Conservation (phyloP, 2,329 filamentous ascomycete species). For the Nigrospora osmanthi region DNA sequence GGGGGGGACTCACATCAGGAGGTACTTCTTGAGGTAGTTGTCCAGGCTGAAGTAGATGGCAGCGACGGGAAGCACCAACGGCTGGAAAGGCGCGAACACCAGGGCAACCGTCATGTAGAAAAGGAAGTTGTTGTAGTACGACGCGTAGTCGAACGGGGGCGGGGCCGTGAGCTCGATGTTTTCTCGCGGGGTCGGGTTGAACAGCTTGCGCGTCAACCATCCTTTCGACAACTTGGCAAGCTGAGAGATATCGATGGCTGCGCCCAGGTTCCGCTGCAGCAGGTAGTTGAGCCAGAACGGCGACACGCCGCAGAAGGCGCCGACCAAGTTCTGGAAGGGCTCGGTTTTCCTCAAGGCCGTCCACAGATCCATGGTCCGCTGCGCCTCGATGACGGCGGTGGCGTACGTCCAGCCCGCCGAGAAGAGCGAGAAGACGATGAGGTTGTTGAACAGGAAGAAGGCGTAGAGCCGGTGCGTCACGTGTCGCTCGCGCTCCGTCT, state of each 20-base stretch:
- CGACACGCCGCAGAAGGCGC: constrained; percentile 72
- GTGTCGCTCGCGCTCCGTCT: constrained; percentile 85
- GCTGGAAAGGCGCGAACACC: constrained; percentile 81
- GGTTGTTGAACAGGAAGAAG: constrained; percentile 97
- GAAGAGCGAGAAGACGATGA: constrained; percentile 90
- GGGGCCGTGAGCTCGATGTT: constrained; percentile 90
- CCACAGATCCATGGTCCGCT: constrained; percentile 55
- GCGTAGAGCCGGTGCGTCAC: constrained; percentile 85
- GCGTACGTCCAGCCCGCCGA: constrained; percentile 75
- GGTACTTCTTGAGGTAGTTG: constrained; percentile 87
- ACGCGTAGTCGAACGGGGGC: constrained; percentile 87
- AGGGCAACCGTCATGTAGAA: constrained; percentile 89
- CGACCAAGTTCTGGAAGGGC: constrained; percentile 67
- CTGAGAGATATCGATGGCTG: constrained; percentile 86
- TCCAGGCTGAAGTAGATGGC: constrained; percentile 87
- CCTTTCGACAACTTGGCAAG: constrained; percentile 73
- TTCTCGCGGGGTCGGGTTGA: constrained; percentile 76
- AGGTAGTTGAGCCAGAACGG: constrained; percentile 94
- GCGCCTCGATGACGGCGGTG: constrained; percentile 50
- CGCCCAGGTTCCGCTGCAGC: constrained; percentile 85
- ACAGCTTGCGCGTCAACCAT: constrained; percentile 77
- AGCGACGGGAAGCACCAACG: constrained; percentile 76
- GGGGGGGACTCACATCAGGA: constrained; percentile 80
- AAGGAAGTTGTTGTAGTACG: constrained; percentile 96
- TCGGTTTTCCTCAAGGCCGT: constrained; percentile 57